A percentile compares a stretch with the other conserved stretches of the same genome.
phyloP scores from a whole-genome alignment of 768 basidiomycete species.

The Macrolepiota fuliginosa region DNA sequence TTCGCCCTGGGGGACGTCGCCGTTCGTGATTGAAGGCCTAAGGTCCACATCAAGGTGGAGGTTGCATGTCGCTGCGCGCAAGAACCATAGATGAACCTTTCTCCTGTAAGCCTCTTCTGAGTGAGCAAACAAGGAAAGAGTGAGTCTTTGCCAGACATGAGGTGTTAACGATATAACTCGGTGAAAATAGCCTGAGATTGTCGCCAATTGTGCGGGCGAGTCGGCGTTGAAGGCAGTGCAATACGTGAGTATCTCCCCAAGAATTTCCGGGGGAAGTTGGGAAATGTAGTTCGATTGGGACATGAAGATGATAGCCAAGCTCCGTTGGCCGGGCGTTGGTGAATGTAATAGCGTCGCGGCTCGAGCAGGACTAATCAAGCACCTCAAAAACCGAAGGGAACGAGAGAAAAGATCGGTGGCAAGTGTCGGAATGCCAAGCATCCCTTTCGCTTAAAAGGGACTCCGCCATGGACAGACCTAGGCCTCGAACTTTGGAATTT shows the following conservation, averaged over 20 bases:
- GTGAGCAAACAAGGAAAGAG: conserved; percentile 18
- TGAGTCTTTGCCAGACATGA: conserved; percentile 26
- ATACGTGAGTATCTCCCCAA: conserved; percentile 32
- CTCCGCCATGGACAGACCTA: background rate
- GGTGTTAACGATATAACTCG: conserved; percentile 27
- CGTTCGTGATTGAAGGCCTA: background rate
- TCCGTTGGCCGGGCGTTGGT: background rate
- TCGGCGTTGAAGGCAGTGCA: conserved; percentile 25
- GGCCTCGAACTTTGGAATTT: background rate
- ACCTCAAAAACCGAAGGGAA: no score
- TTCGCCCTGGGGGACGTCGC: background rate
- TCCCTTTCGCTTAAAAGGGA: background rate
- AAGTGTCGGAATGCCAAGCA: no score
- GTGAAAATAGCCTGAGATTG: conserved; percentile 29
- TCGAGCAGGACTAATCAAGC: no score
- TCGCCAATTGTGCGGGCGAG: conserved; percentile 30
- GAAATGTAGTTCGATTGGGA: background rate
- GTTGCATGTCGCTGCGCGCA: conserved; percentile 23
- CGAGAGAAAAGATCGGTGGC: no score
- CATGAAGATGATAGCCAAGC: background rate
- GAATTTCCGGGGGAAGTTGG: conserved; percentile 30
- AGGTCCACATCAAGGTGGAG: conserved; percentile 22
- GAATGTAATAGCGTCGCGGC: background rate
- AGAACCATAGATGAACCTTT: conserved; percentile 31
- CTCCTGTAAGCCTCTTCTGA: conserved; percentile 11